phyloP scores from a whole-genome alignment of 2,329 filamentous ascomycete species.

The Aspergillus sclerotialis region DNA sequence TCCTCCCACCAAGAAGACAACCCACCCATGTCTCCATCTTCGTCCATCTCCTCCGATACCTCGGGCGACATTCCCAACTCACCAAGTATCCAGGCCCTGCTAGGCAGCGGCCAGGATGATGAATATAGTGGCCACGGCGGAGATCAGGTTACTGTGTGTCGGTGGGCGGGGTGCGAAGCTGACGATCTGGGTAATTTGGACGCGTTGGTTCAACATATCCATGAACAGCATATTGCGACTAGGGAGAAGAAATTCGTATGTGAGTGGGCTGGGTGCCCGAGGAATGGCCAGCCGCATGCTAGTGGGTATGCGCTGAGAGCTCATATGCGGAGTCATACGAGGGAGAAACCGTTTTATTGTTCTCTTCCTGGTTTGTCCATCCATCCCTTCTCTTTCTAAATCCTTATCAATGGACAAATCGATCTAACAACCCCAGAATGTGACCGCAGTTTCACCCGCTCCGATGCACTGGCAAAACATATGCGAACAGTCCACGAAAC shows the following conservation, averaged over 20 bases:
- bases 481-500: constrained; percentile 99
- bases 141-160: constrained; percentile 71
- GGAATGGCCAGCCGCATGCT: constrained; percentile 86
- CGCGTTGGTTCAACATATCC: constrained; percentile 71
- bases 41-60: constrained; percentile 82
- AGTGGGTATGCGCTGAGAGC: constrained; percentile 94
- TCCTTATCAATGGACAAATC: background rate
- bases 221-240: constrained; percentile 88
- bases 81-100: constrained; percentile 44
- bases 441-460: constrained; percentile 91
- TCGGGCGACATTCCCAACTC: constrained; percentile 76
- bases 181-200: constrained; percentile 76
- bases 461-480: constrained; percentile 92
- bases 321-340: constrained; percentile 94
- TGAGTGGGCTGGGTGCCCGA: constrained; percentile 84
- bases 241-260: constrained; percentile 97
- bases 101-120: constrained; percentile 36
- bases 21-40: constrained; percentile 44
- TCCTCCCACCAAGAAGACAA: constrained; percentile 36
- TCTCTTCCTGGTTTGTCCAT: constrained; percentile 68
- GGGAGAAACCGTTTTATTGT: constrained; percentile 98
- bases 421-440: constrained; percentile 58
- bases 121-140: constrained; percentile 66
- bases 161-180: constrained; percentile 67
- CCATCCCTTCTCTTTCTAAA: constrained; percentile 1